These are phyloP conservation scores for Venturiaceae sp. DNA, from an alignment of 2,329 filamentous ascomycete species.

Conservation along the genomic window DNA sequence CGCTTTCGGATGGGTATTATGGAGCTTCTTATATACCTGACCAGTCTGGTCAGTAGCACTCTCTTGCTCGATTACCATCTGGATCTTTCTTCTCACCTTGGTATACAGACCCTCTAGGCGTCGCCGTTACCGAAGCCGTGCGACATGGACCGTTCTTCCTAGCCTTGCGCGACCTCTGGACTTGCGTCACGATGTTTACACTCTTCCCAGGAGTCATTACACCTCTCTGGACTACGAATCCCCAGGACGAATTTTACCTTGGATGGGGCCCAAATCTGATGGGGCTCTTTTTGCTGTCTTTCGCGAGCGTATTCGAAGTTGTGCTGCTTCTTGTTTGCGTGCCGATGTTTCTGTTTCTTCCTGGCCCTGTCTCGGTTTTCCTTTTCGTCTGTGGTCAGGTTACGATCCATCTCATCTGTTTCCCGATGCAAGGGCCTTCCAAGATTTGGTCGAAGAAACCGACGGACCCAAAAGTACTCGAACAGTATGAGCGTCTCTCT, in stretches of 20 bases:
- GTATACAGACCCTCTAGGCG: background rate
- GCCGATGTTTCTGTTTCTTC: background rate
- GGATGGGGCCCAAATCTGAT: background rate
- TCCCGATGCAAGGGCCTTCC: background rate
- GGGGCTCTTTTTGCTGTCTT: background rate
- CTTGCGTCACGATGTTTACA: constrained; percentile 3
- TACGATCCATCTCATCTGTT: constrained; percentile 2
- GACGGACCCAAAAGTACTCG: background rate
- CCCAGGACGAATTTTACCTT: constrained; percentile 3
- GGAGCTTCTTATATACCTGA: constrained; percentile 5
- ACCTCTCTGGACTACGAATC: background rate
- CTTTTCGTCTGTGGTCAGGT: constrained; percentile 2
- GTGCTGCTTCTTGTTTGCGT: background rate
- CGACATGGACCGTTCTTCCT: constrained; percentile 7
- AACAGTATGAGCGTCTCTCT: background rate
- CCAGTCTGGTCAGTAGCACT: background rate
- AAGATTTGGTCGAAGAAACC: constrained; percentile 2
- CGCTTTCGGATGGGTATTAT: constrained; percentile 4
- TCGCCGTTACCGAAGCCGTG: constrained; percentile 4
- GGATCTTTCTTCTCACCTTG: background rate
- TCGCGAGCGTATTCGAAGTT: constrained; percentile 1
- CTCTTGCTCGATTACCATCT: background rate
- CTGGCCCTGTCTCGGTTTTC: background rate
- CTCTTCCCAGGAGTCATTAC: constrained; percentile 3
- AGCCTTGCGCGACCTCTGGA: constrained; percentile 2